A percentile compares a stretch with the other conserved stretches of the same genome.
These are phyloP conservation scores for Kazachstania sp. DNA, from an alignment of 1,139 yeast species.

Conservation along the genomic window DNA sequence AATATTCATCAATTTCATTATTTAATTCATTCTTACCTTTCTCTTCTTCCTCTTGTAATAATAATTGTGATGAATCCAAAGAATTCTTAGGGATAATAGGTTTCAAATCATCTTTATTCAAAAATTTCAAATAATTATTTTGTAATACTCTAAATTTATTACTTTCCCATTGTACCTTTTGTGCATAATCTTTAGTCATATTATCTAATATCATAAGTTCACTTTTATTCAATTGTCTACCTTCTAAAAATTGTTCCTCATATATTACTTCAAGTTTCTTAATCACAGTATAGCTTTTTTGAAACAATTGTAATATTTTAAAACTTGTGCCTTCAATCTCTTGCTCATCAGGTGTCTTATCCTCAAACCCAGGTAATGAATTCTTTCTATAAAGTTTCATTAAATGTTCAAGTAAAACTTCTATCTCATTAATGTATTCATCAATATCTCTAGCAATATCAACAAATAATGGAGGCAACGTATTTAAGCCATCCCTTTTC, in stretches of 20 bases:
- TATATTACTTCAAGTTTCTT: conserved; percentile 52
- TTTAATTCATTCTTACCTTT: conserved; percentile 21
- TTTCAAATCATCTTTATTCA: conserved; percentile 59
- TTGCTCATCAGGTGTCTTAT: conserved; percentile 59
- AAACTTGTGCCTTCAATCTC: conserved; percentile 71
- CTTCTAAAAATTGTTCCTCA: conserved; percentile 28
- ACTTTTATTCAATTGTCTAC: conserved; percentile 32
- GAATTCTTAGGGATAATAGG: conserved; percentile 27
- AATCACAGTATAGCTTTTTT: conserved; percentile 66
- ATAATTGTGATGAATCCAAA: conserved; percentile 16
- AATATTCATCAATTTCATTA: conserved; percentile 36
- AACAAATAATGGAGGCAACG: conserved; percentile 69
- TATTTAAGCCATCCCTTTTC: conserved; percentile 38
- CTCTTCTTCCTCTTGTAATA: conserved; percentile 39
- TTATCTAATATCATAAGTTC: conserved; percentile 67
- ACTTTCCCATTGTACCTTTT: conserved; percentile 70
- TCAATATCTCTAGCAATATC: conserved; percentile 71
- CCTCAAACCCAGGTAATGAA: conserved; percentile 78
- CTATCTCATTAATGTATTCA: conserved; percentile 43
- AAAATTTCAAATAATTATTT: conserved; percentile 70
- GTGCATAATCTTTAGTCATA: conserved; percentile 76
- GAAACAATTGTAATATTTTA: conserved; percentile 63
- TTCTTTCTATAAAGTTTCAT: conserved; percentile 70
- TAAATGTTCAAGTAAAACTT: conserved; percentile 42
- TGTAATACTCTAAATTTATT: conserved; percentile 78